Conservation (phyloP, 139 green algal genomes). For the Tetradesmus lagerheimii region DNA sequence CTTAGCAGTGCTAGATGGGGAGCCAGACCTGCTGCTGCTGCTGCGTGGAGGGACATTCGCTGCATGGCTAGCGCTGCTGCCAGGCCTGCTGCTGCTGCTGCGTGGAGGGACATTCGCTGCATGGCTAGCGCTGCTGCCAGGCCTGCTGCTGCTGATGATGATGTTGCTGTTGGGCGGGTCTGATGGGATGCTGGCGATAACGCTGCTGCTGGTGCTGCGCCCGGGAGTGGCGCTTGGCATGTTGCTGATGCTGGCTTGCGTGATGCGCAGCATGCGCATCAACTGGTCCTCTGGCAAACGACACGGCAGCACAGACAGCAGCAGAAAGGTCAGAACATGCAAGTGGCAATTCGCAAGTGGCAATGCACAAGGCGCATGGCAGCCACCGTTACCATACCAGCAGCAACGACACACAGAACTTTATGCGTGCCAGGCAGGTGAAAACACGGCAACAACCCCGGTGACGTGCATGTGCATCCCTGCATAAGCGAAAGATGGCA, state of each 20-base stretch:
- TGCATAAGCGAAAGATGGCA: too few relatives aligned
- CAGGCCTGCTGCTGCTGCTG: background rate
- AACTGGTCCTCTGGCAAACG: slow-evolving; percentile 69
- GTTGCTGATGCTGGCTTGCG: slow-evolving; percentile 6
- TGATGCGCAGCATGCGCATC: slow-evolving; percentile 56
- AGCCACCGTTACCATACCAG: too few relatives aligned
- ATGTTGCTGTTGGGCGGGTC: background rate
- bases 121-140: background rate
- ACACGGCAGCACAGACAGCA: slow-evolving; percentile 14
- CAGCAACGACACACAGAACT: too few relatives aligned
- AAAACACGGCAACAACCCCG: too few relatives aligned
- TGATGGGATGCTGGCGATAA: too few relatives aligned
- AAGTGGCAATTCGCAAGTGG: too few relatives aligned
- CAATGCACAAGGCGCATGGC: too few relatives aligned
- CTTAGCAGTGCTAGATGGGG: background rate
- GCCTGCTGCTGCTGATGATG: background rate
- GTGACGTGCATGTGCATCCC: too few relatives aligned
- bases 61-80: background rate
- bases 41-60: background rate
- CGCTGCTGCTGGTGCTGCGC: background rate
- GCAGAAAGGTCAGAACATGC: too few relatives aligned
- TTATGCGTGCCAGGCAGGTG: too few relatives aligned
- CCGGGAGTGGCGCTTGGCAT: background rate
- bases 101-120: background rate
- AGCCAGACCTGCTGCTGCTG: background rate